Base-by-base conservation (phyloP, 345 rosid genomes). In the Melaleuca quinquenervia region DNA sequence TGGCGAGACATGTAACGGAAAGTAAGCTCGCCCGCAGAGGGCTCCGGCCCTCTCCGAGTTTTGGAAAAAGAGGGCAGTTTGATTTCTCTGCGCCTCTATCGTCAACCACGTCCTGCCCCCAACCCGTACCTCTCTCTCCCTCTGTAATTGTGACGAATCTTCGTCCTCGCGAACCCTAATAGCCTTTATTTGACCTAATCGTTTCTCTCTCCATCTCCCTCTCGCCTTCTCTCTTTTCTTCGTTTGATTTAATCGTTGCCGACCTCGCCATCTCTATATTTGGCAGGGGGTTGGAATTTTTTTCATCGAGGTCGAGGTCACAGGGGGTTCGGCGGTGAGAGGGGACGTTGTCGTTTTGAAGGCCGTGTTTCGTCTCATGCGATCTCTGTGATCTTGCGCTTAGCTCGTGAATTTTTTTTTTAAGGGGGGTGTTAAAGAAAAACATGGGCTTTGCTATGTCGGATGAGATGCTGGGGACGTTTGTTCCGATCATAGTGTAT, bases 391-490 rank as follows among this genome's bases (percentile, higher is more conserved):
- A 70, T 64, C 32, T 32, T 29, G 44, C 44, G 45, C 32, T 32
- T 36, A 16, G 44, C 76, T 64, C 76, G 76, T 16, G 76, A 64
- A 64, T 70, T 16, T 70, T 32, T 12, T 58, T 32, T 18, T 70
- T 6, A 45, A 36, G 8, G 82, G 82, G 60, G 58, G n/a, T 9
- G 3, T 50, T 8, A 8, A 29, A 9, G 8, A 27, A 41, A 58
- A 41, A 53, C 53, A 93, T 94, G 98, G 96, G 87, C 86, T 92
- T 92, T 85, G 88, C 87, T 86, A 87, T 92, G n/a, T 94, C 98
- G 8, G 97, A 97, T 87, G 98, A 97, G 75, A 41, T 94, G 89
- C 78, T 97, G 85, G 95, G 98, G 27, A 96, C 96, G 84, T 90
- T 97, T 75, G 91, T 87, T 27, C 99, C 99, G 50, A 93, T 97